These are phyloP conservation scores for Chiua virens DNA, from an alignment of 768 basidiomycete genomes.

Conservation along the genomic window DNA sequence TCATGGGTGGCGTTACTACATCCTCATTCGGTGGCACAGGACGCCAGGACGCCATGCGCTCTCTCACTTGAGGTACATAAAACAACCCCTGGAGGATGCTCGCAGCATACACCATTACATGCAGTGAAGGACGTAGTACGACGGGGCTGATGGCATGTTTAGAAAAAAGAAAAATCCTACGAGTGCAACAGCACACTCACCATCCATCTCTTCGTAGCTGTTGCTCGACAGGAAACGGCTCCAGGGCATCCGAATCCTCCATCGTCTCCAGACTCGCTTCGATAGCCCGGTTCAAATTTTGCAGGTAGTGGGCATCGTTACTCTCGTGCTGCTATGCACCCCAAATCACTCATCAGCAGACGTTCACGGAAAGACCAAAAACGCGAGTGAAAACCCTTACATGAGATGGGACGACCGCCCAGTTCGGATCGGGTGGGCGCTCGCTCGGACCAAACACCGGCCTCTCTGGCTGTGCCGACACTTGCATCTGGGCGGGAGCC, in stretches of 20 bases:
- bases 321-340: conserved; percentile 32
- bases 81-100: conserved; percentile 56
- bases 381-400: conserved; percentile 35
- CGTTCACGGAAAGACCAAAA: not conserved
- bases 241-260: conserved; percentile 51
- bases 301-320: conserved; percentile 53
- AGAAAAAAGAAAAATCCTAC: not conserved
- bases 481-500: conserved; percentile 43
- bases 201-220: conserved; percentile 55
- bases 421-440: conserved; percentile 61
- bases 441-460: conserved; percentile 58
- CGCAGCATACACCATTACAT: conserved; percentile 56
- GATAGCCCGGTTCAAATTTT: conserved; percentile 66
- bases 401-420: conserved; percentile 71
- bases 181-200: conserved; percentile 37
- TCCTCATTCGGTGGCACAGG: conserved; percentile 16
- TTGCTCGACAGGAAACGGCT: conserved; percentile 52
- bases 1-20: conserved; percentile 27
- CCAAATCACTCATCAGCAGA: not conserved
- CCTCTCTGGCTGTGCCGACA: conserved; percentile 28
- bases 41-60: conserved; percentile 39
- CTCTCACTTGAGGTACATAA: conserved; percentile 69
- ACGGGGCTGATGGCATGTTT: conserved; percentile 52
- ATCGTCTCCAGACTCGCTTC: conserved; percentile 60
- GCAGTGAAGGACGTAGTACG: conserved; percentile 57